Percentiles rank a stretch among this genome's conserved stretches.
Conservation (phyloP, 2,329 filamentous ascomycete genomes). For the Aspergillus quadricinctus region DNA sequence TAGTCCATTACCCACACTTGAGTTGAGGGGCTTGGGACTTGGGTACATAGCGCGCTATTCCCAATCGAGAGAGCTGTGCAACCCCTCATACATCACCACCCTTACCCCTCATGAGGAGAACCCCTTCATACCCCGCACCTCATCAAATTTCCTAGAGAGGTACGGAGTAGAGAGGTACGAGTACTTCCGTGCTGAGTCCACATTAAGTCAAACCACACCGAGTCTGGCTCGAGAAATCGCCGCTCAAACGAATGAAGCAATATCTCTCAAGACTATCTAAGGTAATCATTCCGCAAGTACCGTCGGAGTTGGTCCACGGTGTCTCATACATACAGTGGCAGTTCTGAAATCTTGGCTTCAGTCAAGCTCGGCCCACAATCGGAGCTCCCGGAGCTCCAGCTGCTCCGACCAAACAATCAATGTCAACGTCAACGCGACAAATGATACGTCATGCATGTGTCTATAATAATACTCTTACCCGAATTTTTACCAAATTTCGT, state of each 20-base stretch:
- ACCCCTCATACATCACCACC: background rate
- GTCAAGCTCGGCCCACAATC: background rate
- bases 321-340: background rate
- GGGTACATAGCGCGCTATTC: slow-evolving; percentile 1
- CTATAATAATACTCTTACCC: background rate
- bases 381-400: too few species aligned
- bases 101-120: slow-evolving; percentile 15
- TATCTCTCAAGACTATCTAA: background rate
- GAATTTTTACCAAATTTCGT: background rate
- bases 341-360: background rate
- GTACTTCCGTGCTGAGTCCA: background rate
- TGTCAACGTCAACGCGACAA: too few species aligned
- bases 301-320: background rate
- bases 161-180: too few species aligned
- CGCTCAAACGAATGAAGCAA: background rate
- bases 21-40: too few species aligned
- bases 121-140: background rate
- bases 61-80: slow-evolving; percentile 1
- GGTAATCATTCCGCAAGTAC: background rate
- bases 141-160: too few species aligned
- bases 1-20: too few species aligned
- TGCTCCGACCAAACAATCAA: too few species aligned
- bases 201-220: slow-evolving; percentile 1
- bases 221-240: background rate
- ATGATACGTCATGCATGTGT: background rate